phyloP scores from a whole-genome alignment of 768 basidiomycete species.

The button mushroom (Agaricus bisporus) region DNA sequence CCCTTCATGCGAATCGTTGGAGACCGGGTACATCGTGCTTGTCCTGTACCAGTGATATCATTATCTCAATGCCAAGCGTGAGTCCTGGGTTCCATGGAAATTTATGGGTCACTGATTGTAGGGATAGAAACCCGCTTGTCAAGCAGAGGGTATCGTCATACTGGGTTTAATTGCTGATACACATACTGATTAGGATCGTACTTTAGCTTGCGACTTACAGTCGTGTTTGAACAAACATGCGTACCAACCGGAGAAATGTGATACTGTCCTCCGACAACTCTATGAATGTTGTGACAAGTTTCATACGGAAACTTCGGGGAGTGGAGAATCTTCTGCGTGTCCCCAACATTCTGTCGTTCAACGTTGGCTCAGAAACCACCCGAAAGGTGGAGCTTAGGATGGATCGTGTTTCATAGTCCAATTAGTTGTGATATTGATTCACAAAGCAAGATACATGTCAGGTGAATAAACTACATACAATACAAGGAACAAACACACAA shows the following conservation, averaged over 20 bases:
- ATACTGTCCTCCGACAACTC: slow-evolving; percentile 41
- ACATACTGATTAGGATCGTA: background rate
- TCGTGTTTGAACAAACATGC: slow-evolving; percentile 58
- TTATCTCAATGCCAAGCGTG: background rate
- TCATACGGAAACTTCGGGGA: slow-evolving; percentile 36
- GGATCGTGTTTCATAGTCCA: too few species aligned
- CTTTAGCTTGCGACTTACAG: slow-evolving; percentile 67
- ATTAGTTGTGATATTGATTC: too few species aligned
- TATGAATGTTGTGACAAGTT: slow-evolving; percentile 59
- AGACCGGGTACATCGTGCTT: too few species aligned
- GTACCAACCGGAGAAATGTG: slow-evolving; percentile 59
- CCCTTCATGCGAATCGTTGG: too few species aligned
- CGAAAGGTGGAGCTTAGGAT: slow-evolving; percentile 12
- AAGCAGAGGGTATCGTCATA: slow-evolving; percentile 19
- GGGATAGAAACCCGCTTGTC: slow-evolving; percentile 16
- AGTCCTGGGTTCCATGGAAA: background rate
- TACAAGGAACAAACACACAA: background rate
- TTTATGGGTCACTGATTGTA: slow-evolving; percentile 13
- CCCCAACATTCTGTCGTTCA: slow-evolving; percentile 46
- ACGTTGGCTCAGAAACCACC: slow-evolving; percentile 55
- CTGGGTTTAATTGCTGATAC: too few species aligned
- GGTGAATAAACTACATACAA: background rate
- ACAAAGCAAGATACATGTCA: too few species aligned
- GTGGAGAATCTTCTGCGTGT: slow-evolving; percentile 54
- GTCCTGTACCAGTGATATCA: background rate